phyloP scores from a whole-genome alignment of 352 stramenopile genomes.

The Phytophthora multivora region DNA sequence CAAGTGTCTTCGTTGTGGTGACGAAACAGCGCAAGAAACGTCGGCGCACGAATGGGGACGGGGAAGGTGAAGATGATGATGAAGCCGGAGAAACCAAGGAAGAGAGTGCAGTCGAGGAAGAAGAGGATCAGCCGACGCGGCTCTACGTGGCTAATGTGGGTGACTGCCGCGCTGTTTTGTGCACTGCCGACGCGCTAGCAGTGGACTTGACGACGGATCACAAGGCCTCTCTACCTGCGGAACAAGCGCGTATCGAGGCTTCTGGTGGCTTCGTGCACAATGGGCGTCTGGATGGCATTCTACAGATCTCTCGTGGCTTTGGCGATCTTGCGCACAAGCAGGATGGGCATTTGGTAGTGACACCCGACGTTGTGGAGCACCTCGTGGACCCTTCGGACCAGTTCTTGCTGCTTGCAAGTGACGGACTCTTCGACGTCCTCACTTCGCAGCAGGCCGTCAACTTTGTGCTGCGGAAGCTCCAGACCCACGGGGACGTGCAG shows the following conservation, averaged over 20 bases:
- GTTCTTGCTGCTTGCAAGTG: conserved; percentile 91
- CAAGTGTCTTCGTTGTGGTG: conserved; percentile 67
- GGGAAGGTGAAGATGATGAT: conserved; percentile 4
- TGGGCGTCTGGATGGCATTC: conserved; percentile 84
- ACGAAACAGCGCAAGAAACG: conserved; percentile 51
- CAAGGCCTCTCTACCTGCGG: conserved; percentile 78
- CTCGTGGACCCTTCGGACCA: conserved; percentile 71
- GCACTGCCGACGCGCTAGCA: conserved; percentile 67
- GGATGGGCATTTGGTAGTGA: conserved; percentile 84
- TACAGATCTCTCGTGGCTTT: conserved; percentile 89
- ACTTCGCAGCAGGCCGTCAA: conserved; percentile 91
- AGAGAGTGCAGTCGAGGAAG: conserved; percentile 9
- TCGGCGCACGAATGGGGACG: conserved; percentile 11
- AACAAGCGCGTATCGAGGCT: conserved; percentile 82
- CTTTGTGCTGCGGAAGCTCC: conserved; percentile 89
- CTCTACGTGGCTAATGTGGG: conserved; percentile 90
- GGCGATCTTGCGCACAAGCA: conserved; percentile 90
- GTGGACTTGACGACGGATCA: conserved; percentile 88
- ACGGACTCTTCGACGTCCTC: conserved; percentile 92
- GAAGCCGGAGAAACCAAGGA: conserved; percentile 17
- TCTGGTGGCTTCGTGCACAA: conserved; percentile 90
- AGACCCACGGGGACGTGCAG: conserved; percentile 89
- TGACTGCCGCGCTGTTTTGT: conserved; percentile 90
- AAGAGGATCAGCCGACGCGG: conserved; percentile 45
- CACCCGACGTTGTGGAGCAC: conserved; percentile 82